phyloP scores from a whole-genome alignment of 495 filamentous ascomycete genomes.

The Annulohypoxylon moriforme region DNA sequence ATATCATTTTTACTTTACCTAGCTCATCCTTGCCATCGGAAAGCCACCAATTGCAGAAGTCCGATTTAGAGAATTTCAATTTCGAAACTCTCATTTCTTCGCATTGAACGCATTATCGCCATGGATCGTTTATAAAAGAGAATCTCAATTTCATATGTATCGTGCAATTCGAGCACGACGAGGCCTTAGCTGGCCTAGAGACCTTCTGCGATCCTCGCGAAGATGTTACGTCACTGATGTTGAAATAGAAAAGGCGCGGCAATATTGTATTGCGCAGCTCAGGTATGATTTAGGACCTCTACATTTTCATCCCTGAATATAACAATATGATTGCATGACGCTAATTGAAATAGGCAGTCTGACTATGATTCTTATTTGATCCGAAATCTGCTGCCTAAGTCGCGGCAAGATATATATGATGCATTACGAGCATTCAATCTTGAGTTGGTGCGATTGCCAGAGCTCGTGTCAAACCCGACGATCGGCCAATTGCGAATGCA shows the following conservation, averaged over 20 bases:
- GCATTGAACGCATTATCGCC: not conserved
- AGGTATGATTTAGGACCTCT: constrained; percentile 43
- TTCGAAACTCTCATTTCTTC: not conserved
- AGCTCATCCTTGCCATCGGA: not conserved
- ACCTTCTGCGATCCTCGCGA: constrained; percentile 27
- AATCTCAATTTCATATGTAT: constrained; percentile 42
- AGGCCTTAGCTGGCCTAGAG: constrained; percentile 38
- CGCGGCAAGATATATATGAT: constrained; percentile 81
- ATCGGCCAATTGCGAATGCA: constrained; percentile 89
- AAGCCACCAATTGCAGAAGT: constrained; percentile 7
- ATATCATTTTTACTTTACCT: constrained; percentile 29
- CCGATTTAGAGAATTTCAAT: not conserved
- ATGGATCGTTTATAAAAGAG: constrained; percentile 35
- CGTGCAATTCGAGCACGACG: constrained; percentile 38
- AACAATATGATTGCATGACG: not conserved
- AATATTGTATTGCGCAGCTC: constrained; percentile 62
- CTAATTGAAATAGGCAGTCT: constrained; percentile 69
- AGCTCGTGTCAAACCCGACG: constrained; percentile 82
- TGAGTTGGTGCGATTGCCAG: constrained; percentile 86
- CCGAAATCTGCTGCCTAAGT: constrained; percentile 79
- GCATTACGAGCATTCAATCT: constrained; percentile 93
- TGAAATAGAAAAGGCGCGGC: constrained; percentile 58
- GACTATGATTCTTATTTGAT: constrained; percentile 91
- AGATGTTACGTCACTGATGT: constrained; percentile 48
- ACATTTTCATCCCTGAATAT: not conserved